phyloP scores from a whole-genome alignment of 2,329 filamentous ascomycete genomes.

The Venturiaceae sp. region DNA sequence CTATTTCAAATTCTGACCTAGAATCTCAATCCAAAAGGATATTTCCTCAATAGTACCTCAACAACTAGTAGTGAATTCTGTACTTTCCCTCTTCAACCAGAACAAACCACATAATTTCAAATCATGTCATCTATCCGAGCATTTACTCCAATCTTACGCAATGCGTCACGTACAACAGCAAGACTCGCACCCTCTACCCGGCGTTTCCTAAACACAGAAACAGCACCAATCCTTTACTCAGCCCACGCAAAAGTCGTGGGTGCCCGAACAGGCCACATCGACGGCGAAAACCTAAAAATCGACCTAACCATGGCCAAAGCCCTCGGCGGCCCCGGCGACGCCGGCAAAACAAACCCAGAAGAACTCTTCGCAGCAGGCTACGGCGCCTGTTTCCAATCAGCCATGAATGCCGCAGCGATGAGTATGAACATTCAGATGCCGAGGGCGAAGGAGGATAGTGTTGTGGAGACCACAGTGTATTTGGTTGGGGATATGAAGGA shows the following conservation, averaged over 20 bases:
- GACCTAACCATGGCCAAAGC: conserved; percentile 35
- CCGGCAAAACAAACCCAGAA: conserved; percentile 34
- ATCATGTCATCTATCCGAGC: not conserved
- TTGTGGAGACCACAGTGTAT: conserved; percentile 33
- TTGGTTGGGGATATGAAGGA: conserved; percentile 35
- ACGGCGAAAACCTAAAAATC: conserved; percentile 24
- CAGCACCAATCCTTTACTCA: conserved; percentile 28
- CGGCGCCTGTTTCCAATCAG: conserved; percentile 37
- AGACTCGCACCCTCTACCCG: not conserved
- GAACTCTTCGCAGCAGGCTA: conserved; percentile 40
- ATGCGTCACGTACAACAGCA: not conserved
- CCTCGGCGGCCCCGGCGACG: conserved; percentile 30
- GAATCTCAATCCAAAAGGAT: too few relatives aligned
- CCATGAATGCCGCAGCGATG: conserved; percentile 35
- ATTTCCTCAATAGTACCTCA: too few relatives aligned
- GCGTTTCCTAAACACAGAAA: conserved; percentile 28
- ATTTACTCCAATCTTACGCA: not conserved
- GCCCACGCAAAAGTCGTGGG: conserved; percentile 28
- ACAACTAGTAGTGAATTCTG: not conserved
- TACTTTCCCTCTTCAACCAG: not conserved
- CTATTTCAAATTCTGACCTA: not conserved
- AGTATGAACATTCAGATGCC: conserved; percentile 33
- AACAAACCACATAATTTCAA: not conserved
- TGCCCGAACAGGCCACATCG: conserved; percentile 26
- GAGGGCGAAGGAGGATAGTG: conserved; percentile 23